Evolutionary conservation across 768 basidiomycete genomes (phyloP).

Genomic region (Mycena floridula): DNA sequence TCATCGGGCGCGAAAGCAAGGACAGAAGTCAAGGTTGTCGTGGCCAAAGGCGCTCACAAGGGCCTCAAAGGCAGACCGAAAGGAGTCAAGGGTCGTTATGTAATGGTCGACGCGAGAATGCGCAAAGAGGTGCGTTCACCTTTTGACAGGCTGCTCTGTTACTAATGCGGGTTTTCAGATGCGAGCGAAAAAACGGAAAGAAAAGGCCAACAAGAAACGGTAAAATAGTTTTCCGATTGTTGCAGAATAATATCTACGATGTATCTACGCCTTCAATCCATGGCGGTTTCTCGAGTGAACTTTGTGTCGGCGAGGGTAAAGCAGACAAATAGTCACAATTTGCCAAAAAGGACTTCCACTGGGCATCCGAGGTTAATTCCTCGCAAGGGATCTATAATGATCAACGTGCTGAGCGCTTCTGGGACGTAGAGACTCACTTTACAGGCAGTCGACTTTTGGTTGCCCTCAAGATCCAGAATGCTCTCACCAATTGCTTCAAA

Average conservation of each 20-base stretch:
- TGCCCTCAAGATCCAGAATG: conserved; percentile 46
- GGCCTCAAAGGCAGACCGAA: conserved; percentile 91
- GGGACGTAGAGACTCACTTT: conserved; percentile 34
- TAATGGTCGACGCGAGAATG: conserved; percentile 93
- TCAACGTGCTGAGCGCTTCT: conserved; percentile 3
- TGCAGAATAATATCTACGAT: neutral
- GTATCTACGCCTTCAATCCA: neutral
- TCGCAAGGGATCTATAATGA: conserved; percentile 38
- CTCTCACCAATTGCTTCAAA: conserved; percentile 36
- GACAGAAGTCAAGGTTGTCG: conserved; percentile 80
- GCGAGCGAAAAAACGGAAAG: conserved; percentile 76
- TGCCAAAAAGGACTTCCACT: conserved; percentile 37
- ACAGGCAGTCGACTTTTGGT: conserved; percentile 43
- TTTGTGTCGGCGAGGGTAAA: neutral
- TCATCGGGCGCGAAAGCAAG: conserved; percentile 60
- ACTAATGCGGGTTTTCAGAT: conserved; percentile 36
- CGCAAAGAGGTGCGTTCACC: conserved; percentile 70
- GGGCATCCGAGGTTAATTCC: conserved; percentile 25
- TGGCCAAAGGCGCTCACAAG: conserved; percentile 85
- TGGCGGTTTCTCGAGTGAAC: neutral
- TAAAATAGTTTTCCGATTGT: conserved; percentile 18
- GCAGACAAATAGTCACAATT: conserved; percentile 19
- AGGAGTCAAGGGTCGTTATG: conserved; percentile 92
- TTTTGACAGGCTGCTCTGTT: neutral
- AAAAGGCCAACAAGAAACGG: conserved; percentile 65